Percentiles rank a stretch among this genome's conserved stretches.
Evolutionary conservation across 2,329 filamentous ascomycete species (phyloP).

Genomic region (Pestalotiopsis sp.): DNA sequence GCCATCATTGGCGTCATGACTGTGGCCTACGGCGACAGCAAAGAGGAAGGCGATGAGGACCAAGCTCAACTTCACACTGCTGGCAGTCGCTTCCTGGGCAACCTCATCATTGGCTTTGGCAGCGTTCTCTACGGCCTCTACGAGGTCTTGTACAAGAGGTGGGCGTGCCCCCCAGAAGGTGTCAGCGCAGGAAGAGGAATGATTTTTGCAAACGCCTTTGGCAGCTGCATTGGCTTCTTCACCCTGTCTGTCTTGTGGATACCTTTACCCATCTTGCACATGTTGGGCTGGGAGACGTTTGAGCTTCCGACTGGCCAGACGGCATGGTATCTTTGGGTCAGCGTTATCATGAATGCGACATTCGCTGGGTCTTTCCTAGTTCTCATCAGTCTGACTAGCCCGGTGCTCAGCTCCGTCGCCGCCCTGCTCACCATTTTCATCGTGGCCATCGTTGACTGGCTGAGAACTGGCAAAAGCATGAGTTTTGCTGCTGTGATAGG

Average conservation of each 20-base stretch:
- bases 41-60: constrained; percentile 50
- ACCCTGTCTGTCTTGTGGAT: constrained; percentile 90
- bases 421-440: constrained; percentile 96
- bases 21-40: constrained; percentile 88
- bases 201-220: constrained; percentile 93
- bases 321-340: constrained; percentile 78
- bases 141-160: constrained; percentile 93
- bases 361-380: constrained; percentile 94
- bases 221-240: constrained; percentile 82
- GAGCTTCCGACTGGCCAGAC: constrained; percentile 78
- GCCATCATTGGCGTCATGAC: constrained; percentile 89
- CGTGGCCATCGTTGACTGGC: constrained; percentile 89
- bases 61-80: constrained; percentile 42
- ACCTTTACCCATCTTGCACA: constrained; percentile 82
- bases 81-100: constrained; percentile 75
- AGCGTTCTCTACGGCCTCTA: constrained; percentile 95
- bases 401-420: constrained; percentile 89
- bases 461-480: constrained; percentile 77
- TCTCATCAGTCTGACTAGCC: constrained; percentile 88
- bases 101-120: constrained; percentile 88
- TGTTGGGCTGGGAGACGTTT: constrained; percentile 78
- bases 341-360: constrained; percentile 82
- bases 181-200: constrained; percentile 84
- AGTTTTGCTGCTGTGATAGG: constrained; percentile 76
- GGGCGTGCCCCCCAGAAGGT: constrained; percentile 90